Conservation (phyloP, 148 eudicot species). For the Cornus florida region DNA sequence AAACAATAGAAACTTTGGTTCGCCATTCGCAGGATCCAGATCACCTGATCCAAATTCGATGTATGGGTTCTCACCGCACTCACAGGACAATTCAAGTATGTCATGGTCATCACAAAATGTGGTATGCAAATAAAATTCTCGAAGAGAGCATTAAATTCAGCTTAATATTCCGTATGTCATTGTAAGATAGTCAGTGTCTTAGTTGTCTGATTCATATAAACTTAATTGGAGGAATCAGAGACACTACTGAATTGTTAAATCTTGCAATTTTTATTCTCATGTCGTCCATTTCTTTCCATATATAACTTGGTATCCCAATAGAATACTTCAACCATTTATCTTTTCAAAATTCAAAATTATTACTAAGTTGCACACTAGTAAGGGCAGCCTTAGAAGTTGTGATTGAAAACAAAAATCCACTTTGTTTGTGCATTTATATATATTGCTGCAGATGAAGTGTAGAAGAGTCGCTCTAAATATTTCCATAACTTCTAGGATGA, state of each 20-base stretch:
- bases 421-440: not conserved
- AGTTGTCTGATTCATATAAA: not conserved
- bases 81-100: constrained; percentile 29
- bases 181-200: not conserved
- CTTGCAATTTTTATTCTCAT: no score
- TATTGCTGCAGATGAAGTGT: not conserved
- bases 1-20: constrained; percentile 46
- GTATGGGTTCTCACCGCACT: constrained; percentile 27
- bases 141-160: not conserved
- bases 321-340: no score
- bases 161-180: not conserved
- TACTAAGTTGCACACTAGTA: not conserved
- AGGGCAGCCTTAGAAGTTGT: not conserved
- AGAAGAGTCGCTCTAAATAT: not conserved
- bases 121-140: constrained; percentile 30
- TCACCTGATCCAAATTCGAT: constrained; percentile 39
- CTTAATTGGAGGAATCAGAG: not conserved
- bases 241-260: no score
- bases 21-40: constrained; percentile 37
- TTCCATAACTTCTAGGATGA: constrained; percentile 43
- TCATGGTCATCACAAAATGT: constrained; percentile 42
- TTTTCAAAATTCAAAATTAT: not conserved
- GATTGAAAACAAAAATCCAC: not conserved
- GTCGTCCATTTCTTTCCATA: not conserved
- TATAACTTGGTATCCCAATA: no score